These are phyloP conservation scores for Plasmopara viticola DNA, from an alignment of 352 stramenopile genomes.

Conservation along the genomic window DNA sequence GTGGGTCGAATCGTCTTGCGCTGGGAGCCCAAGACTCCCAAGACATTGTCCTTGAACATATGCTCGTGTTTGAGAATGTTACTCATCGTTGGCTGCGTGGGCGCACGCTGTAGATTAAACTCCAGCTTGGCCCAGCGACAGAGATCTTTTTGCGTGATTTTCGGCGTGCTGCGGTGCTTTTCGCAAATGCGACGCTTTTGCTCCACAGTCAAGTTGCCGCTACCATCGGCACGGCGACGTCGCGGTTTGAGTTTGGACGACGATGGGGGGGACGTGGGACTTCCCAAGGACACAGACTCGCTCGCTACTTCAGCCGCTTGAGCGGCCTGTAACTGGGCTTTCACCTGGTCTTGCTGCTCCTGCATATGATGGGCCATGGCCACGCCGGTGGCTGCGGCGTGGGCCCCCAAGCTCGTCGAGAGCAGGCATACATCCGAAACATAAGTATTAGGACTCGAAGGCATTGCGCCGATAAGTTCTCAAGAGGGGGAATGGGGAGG, in stretches of 20 bases:
- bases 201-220: slow-evolving; percentile 79
- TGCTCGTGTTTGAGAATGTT: slow-evolving; percentile 87
- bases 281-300: not conserved
- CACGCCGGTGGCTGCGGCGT: slow-evolving; percentile 15
- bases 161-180: slow-evolving; percentile 79
- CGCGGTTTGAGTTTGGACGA: slow-evolving; percentile 9
- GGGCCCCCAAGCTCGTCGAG: slow-evolving; percentile 9
- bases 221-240: slow-evolving; percentile 48
- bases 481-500: slow-evolving; percentile 10
- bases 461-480: slow-evolving; percentile 65
- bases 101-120: slow-evolving; percentile 79
- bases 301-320: slow-evolving; percentile 8
- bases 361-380: slow-evolving; percentile 28
- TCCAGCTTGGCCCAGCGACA: slow-evolving; percentile 86
- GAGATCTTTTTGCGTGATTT: slow-evolving; percentile 86
- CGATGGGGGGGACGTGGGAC: not conserved
- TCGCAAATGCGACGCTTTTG: slow-evolving; percentile 86
- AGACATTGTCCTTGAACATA: slow-evolving; percentile 79
- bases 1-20: slow-evolving; percentile 83
- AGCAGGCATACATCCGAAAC: slow-evolving; percentile 19
- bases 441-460: slow-evolving; percentile 82
- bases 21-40: slow-evolving; percentile 64
- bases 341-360: slow-evolving; percentile 18
- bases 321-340: slow-evolving; percentile 13
- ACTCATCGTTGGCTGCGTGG: slow-evolving; percentile 74